Evolutionary conservation across 2,329 filamentous ascomycete genomes (phyloP), one percentile per base, ranked within the genome.

Genomic region (Aspergillus latus): DNA sequence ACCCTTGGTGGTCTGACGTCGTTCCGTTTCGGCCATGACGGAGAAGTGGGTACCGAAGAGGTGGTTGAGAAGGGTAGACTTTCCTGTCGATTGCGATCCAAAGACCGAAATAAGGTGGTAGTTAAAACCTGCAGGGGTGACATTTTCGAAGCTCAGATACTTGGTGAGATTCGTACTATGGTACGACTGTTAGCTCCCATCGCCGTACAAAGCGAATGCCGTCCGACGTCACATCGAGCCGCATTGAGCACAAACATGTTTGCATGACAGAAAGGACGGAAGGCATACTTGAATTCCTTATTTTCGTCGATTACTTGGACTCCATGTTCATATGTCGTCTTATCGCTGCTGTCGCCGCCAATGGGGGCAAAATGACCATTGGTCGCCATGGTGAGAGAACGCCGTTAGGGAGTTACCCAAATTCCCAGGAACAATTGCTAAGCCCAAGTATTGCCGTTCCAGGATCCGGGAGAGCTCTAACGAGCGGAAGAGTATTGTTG

Each of bases 71-170:
- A 99, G 83, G 5, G 94, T 99, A 45, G 94, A 97, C 79, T 99
- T 99, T 66, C 94, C 94, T 36, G 94, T 99, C 21, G 94, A 97
- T 80, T 99, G 94, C 56, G 93, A 97, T 43, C 94, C 94, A 74
- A 99, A 99, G 69, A 99, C 94, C 68, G 93, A 97, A 72, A 99
- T 97, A 71, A 99, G 85, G 76, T 99, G 94, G 78, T 99, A 99
- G 79, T 97, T 96, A 84, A 99, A 99, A 70, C 94, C 94, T 61
- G 92, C 87, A 59, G 90, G 86, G 65, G 91, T 89, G 66, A 96
- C 86, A 68, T 89, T 82, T 72, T 92, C 90, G 63, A 86, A 79
- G 64, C 84, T 83, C 64, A 99, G 85, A 74, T 99, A 99, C 57
- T 86, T 84, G 68, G 87, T 88, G 68, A 99, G 80, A 68, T 90